A percentile compares a stretch with the other conserved stretches of the same genome.
These are phyloP conservation scores for Cladosporium austrohemisphaericum DNA, from an alignment of 2,329 filamentous ascomycete genomes.

Conservation along the genomic window DNA sequence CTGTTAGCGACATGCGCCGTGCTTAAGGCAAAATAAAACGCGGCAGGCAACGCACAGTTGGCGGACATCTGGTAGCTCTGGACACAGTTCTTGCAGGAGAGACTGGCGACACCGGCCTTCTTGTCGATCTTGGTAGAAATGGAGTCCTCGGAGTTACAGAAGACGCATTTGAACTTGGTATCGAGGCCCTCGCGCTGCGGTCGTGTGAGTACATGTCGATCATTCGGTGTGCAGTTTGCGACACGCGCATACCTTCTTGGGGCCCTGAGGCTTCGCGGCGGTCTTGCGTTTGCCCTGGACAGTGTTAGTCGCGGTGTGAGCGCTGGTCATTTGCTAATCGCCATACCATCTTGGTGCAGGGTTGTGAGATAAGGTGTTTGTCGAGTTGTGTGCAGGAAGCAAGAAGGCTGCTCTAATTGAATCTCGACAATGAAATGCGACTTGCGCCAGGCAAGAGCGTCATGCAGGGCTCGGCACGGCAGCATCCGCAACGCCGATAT, in stretches of 20 bases:
- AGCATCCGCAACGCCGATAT: neutral
- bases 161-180: constrained; percentile 90
- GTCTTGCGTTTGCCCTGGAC: constrained; percentile 86
- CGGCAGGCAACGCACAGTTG: constrained; percentile 46
- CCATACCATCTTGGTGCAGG: constrained; percentile 6
- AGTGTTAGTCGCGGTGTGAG: neutral
- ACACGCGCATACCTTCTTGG: constrained; percentile 66
- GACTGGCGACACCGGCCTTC: constrained; percentile 78
- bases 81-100: constrained; percentile 89
- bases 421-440: constrained; percentile 1
- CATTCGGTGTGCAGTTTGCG: neutral
- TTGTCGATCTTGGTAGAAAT: constrained; percentile 90
- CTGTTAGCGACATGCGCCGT: neutral
- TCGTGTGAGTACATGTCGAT: neutral
- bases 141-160: constrained; percentile 96
- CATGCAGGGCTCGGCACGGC: neutral
- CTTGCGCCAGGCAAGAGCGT: neutral
- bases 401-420: no score
- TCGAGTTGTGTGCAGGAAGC: neutral
- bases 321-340: no score
- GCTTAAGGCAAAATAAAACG: neutral
- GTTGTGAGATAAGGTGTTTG: no score
- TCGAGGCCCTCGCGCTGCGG: constrained; percentile 60
- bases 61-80: constrained; percentile 90
- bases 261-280: constrained; percentile 73